These are phyloP conservation scores for Phylloporus arenicola DNA, from an alignment of 768 basidiomycete species.

Conservation along the genomic window DNA sequence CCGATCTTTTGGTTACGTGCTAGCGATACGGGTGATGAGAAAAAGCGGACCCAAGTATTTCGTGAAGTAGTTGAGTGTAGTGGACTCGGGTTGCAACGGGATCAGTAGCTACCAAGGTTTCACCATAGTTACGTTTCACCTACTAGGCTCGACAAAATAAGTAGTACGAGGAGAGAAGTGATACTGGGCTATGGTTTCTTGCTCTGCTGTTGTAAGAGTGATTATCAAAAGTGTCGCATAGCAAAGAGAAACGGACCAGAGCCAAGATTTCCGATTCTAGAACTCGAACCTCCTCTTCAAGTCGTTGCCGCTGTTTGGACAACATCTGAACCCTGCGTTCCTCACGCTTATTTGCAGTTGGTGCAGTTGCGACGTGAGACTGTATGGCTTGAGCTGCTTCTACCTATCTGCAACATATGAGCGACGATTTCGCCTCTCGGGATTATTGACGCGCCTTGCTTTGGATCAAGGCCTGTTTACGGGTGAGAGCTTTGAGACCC, in stretches of 20 bases:
- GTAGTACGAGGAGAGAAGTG: too few relatives aligned
- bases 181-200: conserved; percentile 7
- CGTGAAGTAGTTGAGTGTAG: too few relatives aligned
- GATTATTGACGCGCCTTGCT: conserved; percentile 45
- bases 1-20: too few relatives aligned
- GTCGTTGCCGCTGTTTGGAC: conserved; percentile 57
- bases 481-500: conserved; percentile 55
- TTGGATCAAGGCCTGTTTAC: conserved; percentile 57
- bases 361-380: conserved; percentile 41
- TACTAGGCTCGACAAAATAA: too few relatives aligned
- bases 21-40: too few relatives aligned
- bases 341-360: conserved; percentile 59
- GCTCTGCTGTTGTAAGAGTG: conserved; percentile 18
- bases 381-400: conserved; percentile 44
- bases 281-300: conserved; percentile 57
- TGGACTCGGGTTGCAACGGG: too few relatives aligned
- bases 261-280: conserved; percentile 59
- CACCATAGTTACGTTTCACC: too few relatives aligned
- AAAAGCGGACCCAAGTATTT: too few relatives aligned
- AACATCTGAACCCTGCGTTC: conserved; percentile 60
- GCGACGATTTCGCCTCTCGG: neutral
- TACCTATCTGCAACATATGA: conserved; percentile 34
- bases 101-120: too few relatives aligned
- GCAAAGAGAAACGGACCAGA: conserved; percentile 35
- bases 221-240: neutral